Evolutionary conservation across 495 filamentous ascomycete genomes (phyloP), one percentile per base, ranked within the genome.

Genomic region (Halenospora varia): DNA sequence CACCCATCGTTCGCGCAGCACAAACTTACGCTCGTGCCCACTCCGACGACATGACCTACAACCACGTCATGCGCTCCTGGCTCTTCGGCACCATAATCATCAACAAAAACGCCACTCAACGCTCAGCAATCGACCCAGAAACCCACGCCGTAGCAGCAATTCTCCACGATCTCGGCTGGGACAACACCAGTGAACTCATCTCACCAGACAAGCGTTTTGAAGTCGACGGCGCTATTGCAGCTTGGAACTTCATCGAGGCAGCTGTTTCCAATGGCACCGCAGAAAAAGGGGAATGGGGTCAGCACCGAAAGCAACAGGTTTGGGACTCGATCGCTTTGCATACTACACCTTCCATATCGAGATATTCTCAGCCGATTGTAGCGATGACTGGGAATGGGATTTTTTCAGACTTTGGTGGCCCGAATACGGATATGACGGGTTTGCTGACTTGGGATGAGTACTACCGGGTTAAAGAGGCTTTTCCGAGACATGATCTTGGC

Each of bases 251-350:
- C 47, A 50, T 81, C 3, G 29, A 35, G 29, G 29, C 29, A 13
- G 29, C 29, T 13, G 29, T 35, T 4, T 6, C 4, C 13, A 35
- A 13, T 24, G 24, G 48, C 19, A 17, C 19, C 8, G 62, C 73
- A 53, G 55, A 63, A 6, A 45, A 44, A 9, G n/a, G n/a, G n/a
- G 42, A 59, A 4, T 79, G 73, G 72, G 62, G 72, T 25, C 50
- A 70, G 46, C 60, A 64, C 19, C 62, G 72, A 0, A 25, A 73
- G 1, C 73, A 77, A 61, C 67, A 75, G 3, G 67, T 81, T 6
- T 83, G 78, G 78, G 78, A 82, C 62, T 62, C 73, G 2, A 80
- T 82, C 51, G 78, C 78, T 1, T 64, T 82, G 29, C 77, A 80
- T 56, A 71, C 75, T 2, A 74, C 71, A 9, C 41, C 25, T 0